Evolutionary conservation across 352 stramenopile species (phyloP), one percentile per base, ranked within the genome.

Genomic region (Phytophthora pseudosyringae): DNA sequence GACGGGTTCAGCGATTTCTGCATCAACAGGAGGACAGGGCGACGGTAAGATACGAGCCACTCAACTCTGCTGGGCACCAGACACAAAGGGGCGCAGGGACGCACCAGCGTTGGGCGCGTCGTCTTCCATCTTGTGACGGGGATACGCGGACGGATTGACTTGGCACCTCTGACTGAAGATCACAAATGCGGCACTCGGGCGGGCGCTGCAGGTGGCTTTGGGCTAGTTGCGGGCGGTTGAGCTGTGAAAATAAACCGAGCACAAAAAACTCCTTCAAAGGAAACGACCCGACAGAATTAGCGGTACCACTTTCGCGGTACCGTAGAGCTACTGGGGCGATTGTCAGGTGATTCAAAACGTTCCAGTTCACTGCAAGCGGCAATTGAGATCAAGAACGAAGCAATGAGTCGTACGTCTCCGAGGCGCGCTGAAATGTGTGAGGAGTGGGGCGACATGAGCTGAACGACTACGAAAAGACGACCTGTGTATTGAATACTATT

Each of bases 91-190:
- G 11, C 1, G 8, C 26, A 26, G 31, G 31, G 2, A 54, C 55
- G 40, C 31, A 74, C 78, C 75, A 83, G 73, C 57, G 35, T 73
- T 73, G 33, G 67, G 71, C 31, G 69, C 69, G 69, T 86, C 77
- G 67, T 91, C 78, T 71, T 80, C 76, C 81, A 91, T 90, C 32
- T 28, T 56, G 53, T 36, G 12, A 44, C 3, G 55, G 16, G 38
- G 26, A 26, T 35, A 38, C 6, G 44, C 15, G 18, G 16, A 40
- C 45, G 12, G 41, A 56, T 35, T 31, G 57, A 68, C 52, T 67
- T 55, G 48, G 43, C 18, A 59, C 52, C 26, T 69, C 48, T 49
- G 32, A 46, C 50, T 69, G 54, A 73, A 72, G 57, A 73, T 73
- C 53, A 69, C 51, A 69, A 73, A 64, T 73, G 65, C 57, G 6